A percentile compares a stretch with the other conserved stretches of the same genome.
Conservation (phyloP, 257 asterid species). For the Jasminum sambac region DNA sequence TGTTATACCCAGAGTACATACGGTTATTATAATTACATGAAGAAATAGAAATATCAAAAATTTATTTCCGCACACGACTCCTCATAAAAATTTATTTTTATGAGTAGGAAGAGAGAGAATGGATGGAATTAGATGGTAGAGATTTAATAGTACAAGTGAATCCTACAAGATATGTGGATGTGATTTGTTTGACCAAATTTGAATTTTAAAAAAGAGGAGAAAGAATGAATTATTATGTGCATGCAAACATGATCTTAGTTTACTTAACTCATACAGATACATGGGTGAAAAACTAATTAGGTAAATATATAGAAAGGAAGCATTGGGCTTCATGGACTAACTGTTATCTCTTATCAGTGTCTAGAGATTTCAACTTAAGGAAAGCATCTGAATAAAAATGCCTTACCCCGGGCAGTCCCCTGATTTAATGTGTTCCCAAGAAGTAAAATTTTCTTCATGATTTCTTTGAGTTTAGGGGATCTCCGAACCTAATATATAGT, state of each 20-base stretch:
- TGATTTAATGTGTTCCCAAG: constrained; percentile 95
- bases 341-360: background rate
- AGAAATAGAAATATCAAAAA: background rate
- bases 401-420: constrained; percentile 98
- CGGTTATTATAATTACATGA: background rate
- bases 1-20: background rate
- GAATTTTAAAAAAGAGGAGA: too few species aligned
- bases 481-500: constrained; percentile 69
- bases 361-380: constrained; percentile 16
- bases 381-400: constrained; percentile 8
- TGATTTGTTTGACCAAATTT: too few species aligned
- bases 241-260: too few species aligned
- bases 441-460: constrained; percentile 77
- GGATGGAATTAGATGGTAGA: too few species aligned
- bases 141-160: too few species aligned
- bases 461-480: constrained; percentile 86
- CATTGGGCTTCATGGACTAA: background rate
- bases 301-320: background rate
- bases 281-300: background rate
- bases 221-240: too few species aligned
- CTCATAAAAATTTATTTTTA: too few species aligned
- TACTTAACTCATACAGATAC: background rate
- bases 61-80: background rate
- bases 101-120: too few species aligned
- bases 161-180: too few species aligned